Evolutionary conservation across 768 basidiomycete species (phyloP).

Genomic region (Boletus pseudo-olivaceus): DNA sequence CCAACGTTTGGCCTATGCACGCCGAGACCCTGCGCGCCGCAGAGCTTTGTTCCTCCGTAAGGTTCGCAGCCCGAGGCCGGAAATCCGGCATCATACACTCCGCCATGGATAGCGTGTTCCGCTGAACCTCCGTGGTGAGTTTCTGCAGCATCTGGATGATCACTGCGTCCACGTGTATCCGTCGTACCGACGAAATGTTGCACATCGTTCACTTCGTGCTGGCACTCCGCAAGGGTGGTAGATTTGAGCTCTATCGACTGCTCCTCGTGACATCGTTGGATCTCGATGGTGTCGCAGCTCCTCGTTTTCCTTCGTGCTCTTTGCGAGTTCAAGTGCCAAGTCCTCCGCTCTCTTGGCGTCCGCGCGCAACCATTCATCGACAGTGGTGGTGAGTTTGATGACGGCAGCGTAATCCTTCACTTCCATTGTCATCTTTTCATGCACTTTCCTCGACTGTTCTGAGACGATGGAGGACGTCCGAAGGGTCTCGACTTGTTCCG

Average conservation of each 20-base stretch:
- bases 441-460: not conserved
- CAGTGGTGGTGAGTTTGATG: constrained; percentile 5
- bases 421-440: not conserved
- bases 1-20: not conserved
- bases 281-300: too few relatives aligned
- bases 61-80: not conserved
- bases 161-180: constrained; percentile 8
- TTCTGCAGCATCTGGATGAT: constrained; percentile 4
- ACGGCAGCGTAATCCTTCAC: not conserved
- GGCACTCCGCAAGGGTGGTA: not conserved
- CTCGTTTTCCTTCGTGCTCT: constrained; percentile 8
- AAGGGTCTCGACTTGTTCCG: too few relatives aligned
- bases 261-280: not conserved
- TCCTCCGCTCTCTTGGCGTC: constrained; percentile 6
- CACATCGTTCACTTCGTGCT: not conserved
- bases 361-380: constrained; percentile 6
- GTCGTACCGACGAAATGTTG: constrained; percentile 1
- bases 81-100: not conserved
- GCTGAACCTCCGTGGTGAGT: constrained; percentile 13
- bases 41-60: not conserved
- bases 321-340: not conserved
- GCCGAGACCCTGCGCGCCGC: not conserved
- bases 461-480: not conserved
- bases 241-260: not conserved
- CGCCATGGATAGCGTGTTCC: constrained; percentile 3